Evolutionary conservation across 2,329 filamentous ascomycete species (phyloP), one percentile per base, ranked within the genome.

Genomic region (Aspergillus intermedius): DNA sequence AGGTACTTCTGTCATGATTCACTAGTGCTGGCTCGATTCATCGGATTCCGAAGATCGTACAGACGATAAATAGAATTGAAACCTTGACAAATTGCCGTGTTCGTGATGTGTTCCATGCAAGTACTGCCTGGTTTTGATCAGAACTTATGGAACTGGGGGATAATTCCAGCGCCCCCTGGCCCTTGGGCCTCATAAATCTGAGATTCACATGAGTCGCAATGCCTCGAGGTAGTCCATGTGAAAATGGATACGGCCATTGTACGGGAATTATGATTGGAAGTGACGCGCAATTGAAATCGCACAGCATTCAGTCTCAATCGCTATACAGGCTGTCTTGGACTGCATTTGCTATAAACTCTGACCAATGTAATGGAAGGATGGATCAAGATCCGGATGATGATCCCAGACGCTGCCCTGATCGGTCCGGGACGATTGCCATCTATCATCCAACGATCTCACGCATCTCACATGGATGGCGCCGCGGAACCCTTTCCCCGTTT

Each of bases 61-160:
- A 30, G 34, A 15, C 5, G 34, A 37, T 15, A 40, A 30, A 30
- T 19, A 12, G 37, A 6, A 17, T 12, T 19, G 3, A 3, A 5
- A 22, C 10, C 37, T 40, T 40, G 37, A 40, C 37, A 40, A 40
- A 40, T 40, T 19, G 37, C 19, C 5, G 17, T 40, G 37, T 40
- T 40, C 37, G 37, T 40, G 37, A 40, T 40, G 37, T 40, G 37
- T 40, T 40, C 37, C 37, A 40, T 40, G 37, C 37, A 40, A 35
- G 34, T n/a, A 17, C 34, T 9, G 34, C 15, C 34, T 17, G 34
- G 34, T n/a, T 35, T 5, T n/a, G n/a, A 35, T 35, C 13, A 5
- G 15, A 40, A 10, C 15, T 15, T 40, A 40, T 40, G 17, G 19
- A 21, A n/a, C 34, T 7, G 13, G 15, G 6, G 9, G 17, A 40